These are phyloP conservation scores for Lodderomyces metapsilosis DNA, from an alignment of 1,139 yeast genomes.

Conservation along the genomic window DNA sequence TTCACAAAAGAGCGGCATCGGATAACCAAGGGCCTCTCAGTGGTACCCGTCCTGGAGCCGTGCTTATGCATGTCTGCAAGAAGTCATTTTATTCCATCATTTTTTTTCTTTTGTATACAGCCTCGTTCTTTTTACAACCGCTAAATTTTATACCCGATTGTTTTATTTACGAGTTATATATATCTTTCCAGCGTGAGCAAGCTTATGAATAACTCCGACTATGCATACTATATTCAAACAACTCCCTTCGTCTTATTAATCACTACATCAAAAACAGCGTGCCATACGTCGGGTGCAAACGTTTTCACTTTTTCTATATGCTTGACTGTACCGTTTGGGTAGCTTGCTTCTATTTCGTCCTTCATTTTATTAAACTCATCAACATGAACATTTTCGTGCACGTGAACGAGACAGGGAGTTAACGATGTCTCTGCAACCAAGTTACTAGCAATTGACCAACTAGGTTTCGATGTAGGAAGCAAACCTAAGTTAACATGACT, in stretches of 20 bases:
- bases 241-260: not conserved
- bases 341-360: conserved; percentile 12
- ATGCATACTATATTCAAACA: not conserved
- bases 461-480: conserved; percentile 62
- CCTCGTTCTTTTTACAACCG: not conserved
- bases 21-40: too few relatives aligned
- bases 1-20: too few relatives aligned
- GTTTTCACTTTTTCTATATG: conserved; percentile 68
- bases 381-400: conserved; percentile 72
- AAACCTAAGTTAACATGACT: conserved; percentile 77
- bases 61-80: too few relatives aligned
- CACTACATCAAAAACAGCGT: conserved; percentile 56
- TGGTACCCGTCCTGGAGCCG: too few relatives aligned
- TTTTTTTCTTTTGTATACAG: not conserved
- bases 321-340: conserved; percentile 14
- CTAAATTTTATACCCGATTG: not conserved
- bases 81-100: too few relatives aligned
- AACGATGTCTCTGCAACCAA: conserved; percentile 18
- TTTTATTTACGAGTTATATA: not conserved
- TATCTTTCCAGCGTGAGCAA: not conserved
- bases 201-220: not conserved
- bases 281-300: conserved; percentile 87
- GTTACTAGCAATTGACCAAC: conserved; percentile 53
- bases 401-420: conserved; percentile 46
- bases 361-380: conserved; percentile 39